Evolutionary conservation across 1,284 basidiomycete genomes (phyloP), one percentile per base, ranked within the genome.

Genomic region (Fomitiporia mediterranea): DNA sequence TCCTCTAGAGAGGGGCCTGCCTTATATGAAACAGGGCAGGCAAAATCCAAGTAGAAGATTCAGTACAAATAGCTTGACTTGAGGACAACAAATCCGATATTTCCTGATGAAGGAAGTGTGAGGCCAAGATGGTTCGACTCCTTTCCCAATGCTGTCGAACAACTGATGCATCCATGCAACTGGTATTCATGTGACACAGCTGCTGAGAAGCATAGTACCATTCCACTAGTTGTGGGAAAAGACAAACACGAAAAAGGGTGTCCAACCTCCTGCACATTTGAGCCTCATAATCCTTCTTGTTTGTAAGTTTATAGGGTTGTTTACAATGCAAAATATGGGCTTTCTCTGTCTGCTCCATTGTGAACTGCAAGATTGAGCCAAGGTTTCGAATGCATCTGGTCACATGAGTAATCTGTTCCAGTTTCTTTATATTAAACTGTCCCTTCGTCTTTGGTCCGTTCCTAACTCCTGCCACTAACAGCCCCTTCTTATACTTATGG

Each of bases 221-320:
- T 4, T 35, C 7, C 5, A 51, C 13, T n/a, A 34, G 32, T n/a
- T 21, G 27, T 9, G 11, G 8, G 48, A 51, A 34, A 4, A 37
- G 7, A 32, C 37, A 11, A 15, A 51, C 32, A 7, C 34, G 23
- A 32, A 28, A 13, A 11, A 30, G 27, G 25, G 13, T 32, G 34
- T 51, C 48, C 11, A 51, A 15, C 11, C 13, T 28, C n/a, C 48
- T 7, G 21, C 48, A 51, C 27, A 51, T 51, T 23, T 51, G 48
- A 4, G 7, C 28, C n/a, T 32, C 11, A 30, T 44, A 51, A 17
- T 21, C 21, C 21, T 37, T 51, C 8, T 37, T 6, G 48, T 51
- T 51, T 5, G 48, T 51, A 11, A 21, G 19, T 21, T 25, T 37
- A 30, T 51, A 51, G 5, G 48, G 48, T 15, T 28, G 25, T 23